Evolutionary conservation across 1,284 basidiomycete species (phyloP).

Genomic region (Stygiomarasmius scandens): DNA sequence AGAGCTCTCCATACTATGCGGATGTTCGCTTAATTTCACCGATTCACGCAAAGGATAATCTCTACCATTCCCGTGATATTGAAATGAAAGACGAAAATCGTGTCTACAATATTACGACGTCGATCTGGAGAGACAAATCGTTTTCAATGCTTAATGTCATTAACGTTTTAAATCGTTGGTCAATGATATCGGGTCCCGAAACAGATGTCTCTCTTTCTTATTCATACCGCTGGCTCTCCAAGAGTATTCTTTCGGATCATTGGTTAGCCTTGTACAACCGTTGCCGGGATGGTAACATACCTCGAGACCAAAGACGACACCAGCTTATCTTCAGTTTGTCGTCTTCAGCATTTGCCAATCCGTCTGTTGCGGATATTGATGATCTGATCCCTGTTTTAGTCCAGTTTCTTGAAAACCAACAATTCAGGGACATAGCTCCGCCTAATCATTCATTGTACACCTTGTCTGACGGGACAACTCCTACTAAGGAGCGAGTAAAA

Average conservation of each 20-base stretch:
- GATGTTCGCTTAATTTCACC: too few relatives aligned
- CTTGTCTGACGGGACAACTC: not conserved
- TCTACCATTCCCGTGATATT: too few relatives aligned
- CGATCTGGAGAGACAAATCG: too few relatives aligned
- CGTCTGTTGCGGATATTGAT: not conserved
- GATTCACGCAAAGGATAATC: too few relatives aligned
- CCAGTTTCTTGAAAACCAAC: not conserved
- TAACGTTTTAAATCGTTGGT: too few relatives aligned
- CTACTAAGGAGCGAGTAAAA: not conserved
- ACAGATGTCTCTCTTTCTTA: slow-evolving; percentile 2
- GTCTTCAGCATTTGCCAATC: slow-evolving; percentile 1
- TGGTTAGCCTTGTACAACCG: slow-evolving; percentile 10
- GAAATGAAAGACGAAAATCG: too few relatives aligned
- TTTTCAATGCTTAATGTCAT: too few relatives aligned
- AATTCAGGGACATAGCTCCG: not conserved
- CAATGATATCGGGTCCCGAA: too few relatives aligned
- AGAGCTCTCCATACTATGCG: not conserved
- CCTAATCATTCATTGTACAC: not conserved
- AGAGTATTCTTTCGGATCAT: not conserved
- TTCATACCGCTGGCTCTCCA: not conserved
- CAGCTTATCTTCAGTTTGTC: slow-evolving; percentile 8
- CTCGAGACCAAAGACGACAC: not conserved
- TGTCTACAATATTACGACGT: too few relatives aligned
- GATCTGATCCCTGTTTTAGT: not conserved
- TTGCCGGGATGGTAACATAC: not conserved